Percentiles rank a stretch among this genome's conserved stretches.
phyloP scores from a whole-genome alignment of 179 eudicot genomes.

The Spergularia azorica region DNA sequence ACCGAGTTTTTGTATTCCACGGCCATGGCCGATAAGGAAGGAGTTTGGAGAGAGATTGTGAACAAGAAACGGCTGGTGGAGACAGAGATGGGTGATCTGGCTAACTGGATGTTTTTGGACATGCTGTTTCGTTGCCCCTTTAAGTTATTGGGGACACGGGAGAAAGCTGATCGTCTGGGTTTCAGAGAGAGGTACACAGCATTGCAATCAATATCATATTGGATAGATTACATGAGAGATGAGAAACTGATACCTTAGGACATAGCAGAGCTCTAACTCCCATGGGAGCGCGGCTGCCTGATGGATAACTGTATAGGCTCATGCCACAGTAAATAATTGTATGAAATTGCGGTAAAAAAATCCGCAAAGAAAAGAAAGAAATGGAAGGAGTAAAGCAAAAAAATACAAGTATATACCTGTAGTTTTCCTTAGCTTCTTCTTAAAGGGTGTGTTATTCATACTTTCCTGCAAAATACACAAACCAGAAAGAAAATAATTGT shows the following conservation, averaged over 20 bases:
- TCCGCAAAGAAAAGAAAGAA: no score
- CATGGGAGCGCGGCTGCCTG: background rate
- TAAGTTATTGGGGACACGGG: slow-evolving; percentile 61
- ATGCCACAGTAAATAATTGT: background rate
- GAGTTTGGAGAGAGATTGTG: slow-evolving; percentile 72
- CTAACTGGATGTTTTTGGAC: slow-evolving; percentile 79
- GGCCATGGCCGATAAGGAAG: slow-evolving; percentile 54
- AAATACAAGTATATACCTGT: slow-evolving; percentile 1
- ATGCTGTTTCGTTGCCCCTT: slow-evolving; percentile 63
- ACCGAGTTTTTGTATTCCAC: slow-evolving; percentile 43
- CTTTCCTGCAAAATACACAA: no score
- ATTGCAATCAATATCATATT: slow-evolving; percentile 62
- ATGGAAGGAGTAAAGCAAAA: no score
- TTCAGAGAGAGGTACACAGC: slow-evolving; percentile 49
- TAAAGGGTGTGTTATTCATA: no score
- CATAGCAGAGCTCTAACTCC: background rate
- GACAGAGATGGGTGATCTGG: slow-evolving; percentile 65
- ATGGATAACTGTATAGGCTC: background rate
- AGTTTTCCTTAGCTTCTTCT: background rate
- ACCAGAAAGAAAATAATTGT: no score
- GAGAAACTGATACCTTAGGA: slow-evolving; percentile 65
- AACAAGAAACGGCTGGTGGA: slow-evolving; percentile 47
- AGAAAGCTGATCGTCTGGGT: slow-evolving; percentile 67
- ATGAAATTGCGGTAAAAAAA: no score
- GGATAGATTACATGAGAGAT: slow-evolving; percentile 77